Conservation (phyloP, 2,329 filamentous ascomycete genomes). For the Neurospora crassa region DNA sequence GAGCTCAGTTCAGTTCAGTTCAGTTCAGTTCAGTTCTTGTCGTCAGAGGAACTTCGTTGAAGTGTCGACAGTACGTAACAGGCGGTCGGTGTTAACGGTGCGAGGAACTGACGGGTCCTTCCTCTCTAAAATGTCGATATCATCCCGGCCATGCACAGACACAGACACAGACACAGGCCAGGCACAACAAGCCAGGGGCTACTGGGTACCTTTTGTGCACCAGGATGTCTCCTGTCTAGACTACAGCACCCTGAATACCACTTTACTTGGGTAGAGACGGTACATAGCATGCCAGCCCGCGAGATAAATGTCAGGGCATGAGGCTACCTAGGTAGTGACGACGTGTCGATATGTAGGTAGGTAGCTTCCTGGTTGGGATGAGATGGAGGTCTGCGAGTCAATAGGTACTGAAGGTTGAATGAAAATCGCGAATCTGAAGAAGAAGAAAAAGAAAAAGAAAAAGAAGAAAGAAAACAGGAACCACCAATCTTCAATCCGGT, state of each 20-base stretch:
- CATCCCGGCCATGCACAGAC: background rate
- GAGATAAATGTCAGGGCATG: conserved; percentile 23
- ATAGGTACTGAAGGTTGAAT: background rate
- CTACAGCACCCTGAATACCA: background rate
- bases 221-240: background rate
- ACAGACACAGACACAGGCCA: background rate
- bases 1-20: background rate
- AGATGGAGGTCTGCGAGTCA: conserved; percentile 1
- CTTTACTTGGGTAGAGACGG: background rate
- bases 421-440: conserved; percentile 3
- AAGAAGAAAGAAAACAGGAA: background rate
- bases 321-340: conserved; percentile 38
- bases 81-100: background rate
- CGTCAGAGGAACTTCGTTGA: background rate
- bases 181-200: background rate
- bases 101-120: too few species aligned
- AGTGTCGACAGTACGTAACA: background rate
- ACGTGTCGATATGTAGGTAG: conserved; percentile 31
- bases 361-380: conserved; percentile 17
- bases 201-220: background rate
- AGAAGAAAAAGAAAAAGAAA: background rate
- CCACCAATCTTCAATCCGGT: conserved; percentile 2
- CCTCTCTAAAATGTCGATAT: background rate
- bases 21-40: background rate
- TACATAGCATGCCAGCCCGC: conserved; percentile 9